Percentiles rank a stretch among this genome's conserved stretches.
Evolutionary conservation across 345 rosid genomes (phyloP).

Genomic region (Citrus mangshanensis): DNA sequence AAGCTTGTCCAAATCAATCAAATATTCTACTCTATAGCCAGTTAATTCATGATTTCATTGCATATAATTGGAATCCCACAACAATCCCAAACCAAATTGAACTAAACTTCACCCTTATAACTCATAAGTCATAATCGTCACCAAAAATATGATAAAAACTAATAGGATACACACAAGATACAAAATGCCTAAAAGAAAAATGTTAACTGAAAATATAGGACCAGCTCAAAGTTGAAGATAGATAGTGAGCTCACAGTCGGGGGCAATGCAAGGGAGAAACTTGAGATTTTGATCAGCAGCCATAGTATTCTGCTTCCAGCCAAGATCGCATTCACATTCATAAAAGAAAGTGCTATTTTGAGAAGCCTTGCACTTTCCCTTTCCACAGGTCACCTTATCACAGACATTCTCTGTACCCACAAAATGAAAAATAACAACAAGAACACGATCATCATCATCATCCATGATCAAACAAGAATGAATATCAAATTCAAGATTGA

Average conservation of each 20-base stretch:
- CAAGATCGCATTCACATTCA: constrained; percentile 65
- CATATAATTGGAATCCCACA: not conserved
- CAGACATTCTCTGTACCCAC: constrained; percentile 7
- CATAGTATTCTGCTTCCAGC: constrained; percentile 60
- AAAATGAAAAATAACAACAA: not conserved
- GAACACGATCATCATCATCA: not conserved
- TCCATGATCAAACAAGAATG: not conserved
- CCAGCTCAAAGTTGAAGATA: not conserved
- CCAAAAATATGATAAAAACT: not conserved
- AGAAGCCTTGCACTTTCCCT: constrained; percentile 12
- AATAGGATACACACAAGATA: not conserved
- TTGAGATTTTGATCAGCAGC: constrained; percentile 29
- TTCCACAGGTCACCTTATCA: constrained; percentile 10
- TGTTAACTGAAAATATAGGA: not conserved
- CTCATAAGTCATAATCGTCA: not conserved
- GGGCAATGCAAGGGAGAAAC: constrained; percentile 83
- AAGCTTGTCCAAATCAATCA: not conserved
- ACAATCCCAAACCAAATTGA: not conserved
- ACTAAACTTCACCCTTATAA: not conserved
- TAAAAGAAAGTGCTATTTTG: not conserved
- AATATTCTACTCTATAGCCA: not conserved
- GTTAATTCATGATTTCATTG: not conserved
- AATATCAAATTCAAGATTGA: not conserved
- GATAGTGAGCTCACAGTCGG: constrained; percentile 57
- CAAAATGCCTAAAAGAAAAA: not conserved